phyloP scores from a whole-genome alignment of 2,329 filamentous ascomycete genomes.

The Hypoxylon sp. region DNA sequence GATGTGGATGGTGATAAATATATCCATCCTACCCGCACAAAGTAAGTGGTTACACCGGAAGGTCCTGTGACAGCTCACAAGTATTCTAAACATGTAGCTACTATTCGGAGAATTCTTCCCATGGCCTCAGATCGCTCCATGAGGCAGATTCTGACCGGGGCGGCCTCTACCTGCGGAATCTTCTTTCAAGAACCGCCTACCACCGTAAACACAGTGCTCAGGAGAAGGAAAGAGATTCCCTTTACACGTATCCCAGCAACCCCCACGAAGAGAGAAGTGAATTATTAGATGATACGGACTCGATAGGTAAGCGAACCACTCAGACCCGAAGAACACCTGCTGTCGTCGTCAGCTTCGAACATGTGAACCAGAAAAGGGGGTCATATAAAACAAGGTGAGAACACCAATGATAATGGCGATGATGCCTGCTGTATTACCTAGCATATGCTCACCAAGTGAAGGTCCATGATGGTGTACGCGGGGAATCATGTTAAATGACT shows the following conservation, averaged over 20 bases:
- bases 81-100: conserved; percentile 14
- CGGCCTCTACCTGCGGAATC: conserved; percentile 1
- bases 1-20: conserved; percentile 23
- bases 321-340: neutral
- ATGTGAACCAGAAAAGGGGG: conserved; percentile 9
- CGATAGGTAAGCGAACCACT: neutral
- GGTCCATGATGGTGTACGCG: conserved; percentile 2
- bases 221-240: conserved; percentile 1
- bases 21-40: conserved; percentile 12
- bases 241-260: neutral
- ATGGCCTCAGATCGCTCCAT: conserved; percentile 9
- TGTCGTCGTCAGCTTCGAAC: conserved; percentile 17
- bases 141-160: conserved; percentile 7
- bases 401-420: conserved; percentile 11
- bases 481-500: conserved; percentile 14
- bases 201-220: neutral
- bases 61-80: conserved; percentile 23
- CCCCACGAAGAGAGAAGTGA: neutral
- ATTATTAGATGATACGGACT: conserved; percentile 1
- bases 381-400: conserved; percentile 10
- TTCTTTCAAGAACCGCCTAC: neutral
- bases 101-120: conserved; percentile 7
- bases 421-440: conserved; percentile 3
- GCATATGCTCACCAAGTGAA: conserved; percentile 7
- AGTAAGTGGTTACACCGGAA: conserved; percentile 23